Evolutionary conservation across 768 basidiomycete species (phyloP).

Genomic region (Pleurotus tuber-regium): DNA sequence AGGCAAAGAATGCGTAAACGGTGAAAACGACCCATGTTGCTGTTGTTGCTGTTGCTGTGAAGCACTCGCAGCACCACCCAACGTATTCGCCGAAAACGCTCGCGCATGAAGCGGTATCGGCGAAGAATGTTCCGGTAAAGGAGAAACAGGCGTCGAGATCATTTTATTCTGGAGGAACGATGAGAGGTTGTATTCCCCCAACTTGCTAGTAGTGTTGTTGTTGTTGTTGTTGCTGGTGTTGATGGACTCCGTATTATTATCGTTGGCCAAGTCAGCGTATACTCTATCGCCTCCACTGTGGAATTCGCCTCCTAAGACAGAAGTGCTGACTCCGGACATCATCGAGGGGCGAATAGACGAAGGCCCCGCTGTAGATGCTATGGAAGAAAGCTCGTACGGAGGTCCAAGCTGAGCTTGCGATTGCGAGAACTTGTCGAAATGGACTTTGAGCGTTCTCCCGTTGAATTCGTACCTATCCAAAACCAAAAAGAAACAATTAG

Average conservation of each 20-base stretch:
- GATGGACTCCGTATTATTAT: no score
- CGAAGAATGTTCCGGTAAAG: background rate
- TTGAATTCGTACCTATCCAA: slow-evolving; percentile 77
- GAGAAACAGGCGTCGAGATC: slow-evolving; percentile 6
- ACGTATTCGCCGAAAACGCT: background rate
- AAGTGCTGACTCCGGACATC: background rate
- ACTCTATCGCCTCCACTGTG: slow-evolving; percentile 18
- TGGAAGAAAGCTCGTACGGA: slow-evolving; percentile 17
- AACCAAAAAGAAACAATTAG: slow-evolving; percentile 6
- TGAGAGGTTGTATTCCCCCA: no score
- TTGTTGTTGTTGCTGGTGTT: no score
- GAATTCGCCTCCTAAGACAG: background rate
- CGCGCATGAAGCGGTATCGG: background rate
- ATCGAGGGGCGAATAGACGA: background rate
- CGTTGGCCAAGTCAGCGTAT: background rate
- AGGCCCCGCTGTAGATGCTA: background rate
- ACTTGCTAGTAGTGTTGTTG: no score
- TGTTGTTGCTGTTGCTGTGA: background rate
- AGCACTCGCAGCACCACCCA: background rate
- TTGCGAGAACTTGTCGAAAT: slow-evolving; percentile 80
- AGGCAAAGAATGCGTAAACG: slow-evolving; percentile 3
- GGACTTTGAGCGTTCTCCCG: slow-evolving; percentile 84
- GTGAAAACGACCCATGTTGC: background rate
- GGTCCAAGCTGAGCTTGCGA: slow-evolving; percentile 14
- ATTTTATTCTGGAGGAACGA: slow-evolving; percentile 8